Conservation (phyloP, 306 rosid genomes). For the Amphicarpaea edgeworthii region DNA sequence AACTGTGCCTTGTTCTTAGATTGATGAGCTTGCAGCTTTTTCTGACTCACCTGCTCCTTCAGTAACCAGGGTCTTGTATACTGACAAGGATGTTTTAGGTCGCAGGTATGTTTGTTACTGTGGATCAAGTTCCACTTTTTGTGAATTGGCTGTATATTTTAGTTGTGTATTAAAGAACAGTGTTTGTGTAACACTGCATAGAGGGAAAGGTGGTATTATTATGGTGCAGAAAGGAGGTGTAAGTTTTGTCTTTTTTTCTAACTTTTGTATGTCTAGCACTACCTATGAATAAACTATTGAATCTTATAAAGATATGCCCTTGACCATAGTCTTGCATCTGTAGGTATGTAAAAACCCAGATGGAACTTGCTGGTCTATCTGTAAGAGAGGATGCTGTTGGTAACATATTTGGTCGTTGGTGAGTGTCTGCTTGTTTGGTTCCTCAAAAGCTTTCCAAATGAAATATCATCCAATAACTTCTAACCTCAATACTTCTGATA, state of each 20-base stretch:
- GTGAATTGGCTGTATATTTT: background rate
- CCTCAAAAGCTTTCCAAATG: background rate
- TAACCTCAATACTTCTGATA: background rate
- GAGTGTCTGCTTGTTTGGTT: conserved; percentile 50
- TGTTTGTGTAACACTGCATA: conserved; percentile 24
- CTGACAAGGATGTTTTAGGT: conserved; percentile 84
- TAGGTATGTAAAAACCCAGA: conserved; percentile 83
- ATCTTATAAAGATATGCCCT: conserved; percentile 8
- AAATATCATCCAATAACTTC: conserved; percentile 16
- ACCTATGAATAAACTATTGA: background rate
- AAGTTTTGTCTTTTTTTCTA: background rate
- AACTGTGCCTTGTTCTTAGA: conserved; percentile 51
- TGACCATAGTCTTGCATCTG: conserved; percentile 39
- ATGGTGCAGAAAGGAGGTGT: conserved; percentile 26
- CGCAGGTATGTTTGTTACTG: conserved; percentile 58
- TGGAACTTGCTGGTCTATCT: conserved; percentile 84
- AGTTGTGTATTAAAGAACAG: conserved; percentile 14
- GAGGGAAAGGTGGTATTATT: conserved; percentile 1
- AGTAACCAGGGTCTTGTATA: conserved; percentile 85
- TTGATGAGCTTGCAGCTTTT: conserved; percentile 82
- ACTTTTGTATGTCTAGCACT: conserved; percentile 2
- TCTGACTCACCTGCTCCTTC: conserved; percentile 93
- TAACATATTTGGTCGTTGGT: conserved; percentile 94
- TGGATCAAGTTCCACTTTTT: background rate
- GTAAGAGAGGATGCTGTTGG: conserved; percentile 98